Evolutionary conservation across 352 stramenopile species (phyloP), one percentile per base, ranked within the genome.

Genomic region (Phytophthora lateralis): DNA sequence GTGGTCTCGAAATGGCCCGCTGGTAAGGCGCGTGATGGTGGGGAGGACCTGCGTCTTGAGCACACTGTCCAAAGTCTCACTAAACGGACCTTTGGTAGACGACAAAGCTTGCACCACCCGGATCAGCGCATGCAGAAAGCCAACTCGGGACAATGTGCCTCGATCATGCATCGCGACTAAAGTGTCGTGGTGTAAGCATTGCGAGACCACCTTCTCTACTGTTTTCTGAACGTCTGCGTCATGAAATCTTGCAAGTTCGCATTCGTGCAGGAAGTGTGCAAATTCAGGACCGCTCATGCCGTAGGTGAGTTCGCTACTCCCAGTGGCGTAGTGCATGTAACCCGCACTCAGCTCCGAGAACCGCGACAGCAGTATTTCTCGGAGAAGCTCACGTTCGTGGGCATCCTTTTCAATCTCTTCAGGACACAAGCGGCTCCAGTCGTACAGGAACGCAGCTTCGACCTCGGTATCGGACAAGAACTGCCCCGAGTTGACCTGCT

Each of bases 401-500:
- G 39, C 6, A 5, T 73, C 65, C 26, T 73, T 61, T 50, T 70
- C 65, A 42, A 73, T 51, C 4, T 90, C 83, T 29, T 93, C 83
- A 7, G 78, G 52, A 17, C 60, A 66, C 7, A 92, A 55, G 24
- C 73, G 75, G 21, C 76, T 68, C 83, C 83, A 89, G 55, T 95
- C 85, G 62, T 90, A 91, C 35, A 91, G 62, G 55, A 95, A 95
- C 18, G 84, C 85, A 26, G 83, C 84, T 51, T 93, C 85, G 26
- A 91, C 49, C 49, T 93, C 85, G 68, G 90, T 81, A 35, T 93
- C 80, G 8, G 83, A 90, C 63, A 89, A 79, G 54, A 93, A 91
- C 43, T 90, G 82, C 0, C 82, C 80, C 24, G 82, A 91, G 20
- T 85, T 89, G 14, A 91, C 79, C 58, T 95, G 82, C 51, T 89